Conservation (phyloP, 2,329 filamentous ascomycete species). For the Thielaviopsis cerberus region DNA sequence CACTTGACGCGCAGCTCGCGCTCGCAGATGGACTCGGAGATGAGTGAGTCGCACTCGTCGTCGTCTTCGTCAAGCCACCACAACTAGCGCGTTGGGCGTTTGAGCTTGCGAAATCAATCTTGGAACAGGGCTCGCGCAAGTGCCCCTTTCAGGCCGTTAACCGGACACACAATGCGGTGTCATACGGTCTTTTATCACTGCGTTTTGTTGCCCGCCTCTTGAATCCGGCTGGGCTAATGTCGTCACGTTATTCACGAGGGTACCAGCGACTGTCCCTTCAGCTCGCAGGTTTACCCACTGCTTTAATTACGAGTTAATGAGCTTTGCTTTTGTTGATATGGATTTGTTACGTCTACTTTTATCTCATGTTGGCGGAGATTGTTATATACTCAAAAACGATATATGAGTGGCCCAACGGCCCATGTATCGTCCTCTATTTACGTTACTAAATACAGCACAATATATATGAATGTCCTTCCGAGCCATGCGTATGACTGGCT, state of each 20-base stretch:
- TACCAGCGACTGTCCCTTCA: background rate
- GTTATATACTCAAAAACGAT: background rate
- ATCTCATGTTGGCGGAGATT: background rate
- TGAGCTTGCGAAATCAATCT: background rate
- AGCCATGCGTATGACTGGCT: too few species aligned
- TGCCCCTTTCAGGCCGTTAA: background rate
- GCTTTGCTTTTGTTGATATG: background rate
- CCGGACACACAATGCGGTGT: background rate
- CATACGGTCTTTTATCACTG: background rate
- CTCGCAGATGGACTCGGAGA: background rate
- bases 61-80: background rate
- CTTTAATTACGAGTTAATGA: background rate
- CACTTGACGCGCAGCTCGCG: slow-evolving; percentile 25
- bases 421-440: background rate
- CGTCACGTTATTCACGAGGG: background rate
- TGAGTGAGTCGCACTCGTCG: background rate
- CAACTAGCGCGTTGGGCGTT: background rate
- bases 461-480: too few species aligned
- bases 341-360: background rate
- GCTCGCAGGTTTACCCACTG: background rate
- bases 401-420: background rate
- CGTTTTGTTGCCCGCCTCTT: background rate
- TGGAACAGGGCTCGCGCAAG: background rate
- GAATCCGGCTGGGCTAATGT: background rate
- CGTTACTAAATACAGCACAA: background rate